These are phyloP conservation scores for Globisporangium cystogenes DNA, from an alignment of 352 stramenopile species.

Conservation along the genomic window DNA sequence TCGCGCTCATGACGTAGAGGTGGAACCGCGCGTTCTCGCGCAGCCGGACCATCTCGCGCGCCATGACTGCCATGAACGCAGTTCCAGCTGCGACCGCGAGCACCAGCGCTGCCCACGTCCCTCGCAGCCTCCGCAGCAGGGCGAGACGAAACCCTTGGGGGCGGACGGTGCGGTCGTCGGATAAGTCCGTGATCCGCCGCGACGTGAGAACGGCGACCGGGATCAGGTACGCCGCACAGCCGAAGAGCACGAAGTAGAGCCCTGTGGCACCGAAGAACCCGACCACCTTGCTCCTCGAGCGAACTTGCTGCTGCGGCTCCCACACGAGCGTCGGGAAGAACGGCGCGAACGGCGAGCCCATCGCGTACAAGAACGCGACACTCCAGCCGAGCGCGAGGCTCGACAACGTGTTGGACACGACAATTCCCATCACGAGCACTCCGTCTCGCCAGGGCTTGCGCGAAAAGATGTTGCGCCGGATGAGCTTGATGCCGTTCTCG, in stretches of 20 bases:
- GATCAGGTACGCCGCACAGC: slow-evolving; percentile 13
- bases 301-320: neutral
- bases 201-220: slow-evolving; percentile 13
- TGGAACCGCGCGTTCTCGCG: slow-evolving; percentile 6
- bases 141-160: slow-evolving; percentile 7
- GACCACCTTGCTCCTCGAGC: slow-evolving; percentile 2
- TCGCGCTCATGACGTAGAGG: slow-evolving; percentile 7
- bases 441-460: slow-evolving; percentile 24
- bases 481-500: slow-evolving; percentile 20
- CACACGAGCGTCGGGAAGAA: slow-evolving; percentile 7
- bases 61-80: slow-evolving; percentile 3
- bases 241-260: slow-evolving; percentile 23
- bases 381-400: slow-evolving; percentile 19
- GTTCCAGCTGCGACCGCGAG: neutral
- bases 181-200: slow-evolving; percentile 13
- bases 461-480: slow-evolving; percentile 24
- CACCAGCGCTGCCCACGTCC: slow-evolving; percentile 4
- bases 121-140: slow-evolving; percentile 3
- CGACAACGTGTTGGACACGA: slow-evolving; percentile 22
- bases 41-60: neutral
- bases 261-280: slow-evolving; percentile 16
- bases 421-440: slow-evolving; percentile 23
- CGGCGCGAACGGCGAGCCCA: slow-evolving; percentile 17
- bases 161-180: neutral
- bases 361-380: slow-evolving; percentile 15